These are phyloP conservation scores for Kalmanozyma brasiliensis DNA, from an alignment of 1,284 basidiomycete genomes.

Conservation along the genomic window DNA sequence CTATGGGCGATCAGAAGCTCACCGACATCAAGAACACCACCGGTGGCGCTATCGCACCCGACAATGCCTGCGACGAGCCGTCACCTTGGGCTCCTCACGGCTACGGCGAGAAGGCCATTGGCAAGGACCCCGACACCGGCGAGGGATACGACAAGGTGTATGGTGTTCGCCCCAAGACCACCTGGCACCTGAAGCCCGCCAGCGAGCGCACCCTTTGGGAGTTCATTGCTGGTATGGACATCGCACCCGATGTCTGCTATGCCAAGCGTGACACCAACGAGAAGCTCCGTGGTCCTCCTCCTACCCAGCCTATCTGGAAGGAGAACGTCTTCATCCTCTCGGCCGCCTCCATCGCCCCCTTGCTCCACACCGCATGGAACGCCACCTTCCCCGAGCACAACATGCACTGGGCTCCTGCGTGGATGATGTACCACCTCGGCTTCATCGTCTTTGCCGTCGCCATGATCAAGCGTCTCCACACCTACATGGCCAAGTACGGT, in stretches of 20 bases:
- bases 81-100: slow-evolving; percentile 54
- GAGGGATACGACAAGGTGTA: slow-evolving; percentile 61
- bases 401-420: slow-evolving; percentile 59
- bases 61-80: slow-evolving; percentile 61
- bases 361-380: slow-evolving; percentile 56
- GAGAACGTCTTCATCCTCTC: slow-evolving; percentile 60
- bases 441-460: slow-evolving; percentile 55
- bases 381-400: slow-evolving; percentile 47
- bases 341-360: slow-evolving; percentile 43
- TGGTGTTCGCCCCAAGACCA: slow-evolving; percentile 62
- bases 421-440: slow-evolving; percentile 55
- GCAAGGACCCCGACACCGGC: slow-evolving; percentile 47
- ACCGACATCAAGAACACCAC: slow-evolving; percentile 27
- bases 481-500: slow-evolving; percentile 57
- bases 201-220: slow-evolving; percentile 56
- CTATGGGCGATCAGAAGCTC: slow-evolving; percentile 46
- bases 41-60: slow-evolving; percentile 53
- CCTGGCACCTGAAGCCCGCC: slow-evolving; percentile 61
- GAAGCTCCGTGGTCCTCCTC: slow-evolving; percentile 55
- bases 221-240: slow-evolving; percentile 54
- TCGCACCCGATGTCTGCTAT: slow-evolving; percentile 52
- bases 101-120: slow-evolving; percentile 57
- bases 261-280: slow-evolving; percentile 34
- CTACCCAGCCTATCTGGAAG: slow-evolving; percentile 50
- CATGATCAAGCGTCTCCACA: slow-evolving; percentile 57